Conservation (phyloP, 2,329 filamentous ascomycete species). For the Diaporthe australafricana region DNA sequence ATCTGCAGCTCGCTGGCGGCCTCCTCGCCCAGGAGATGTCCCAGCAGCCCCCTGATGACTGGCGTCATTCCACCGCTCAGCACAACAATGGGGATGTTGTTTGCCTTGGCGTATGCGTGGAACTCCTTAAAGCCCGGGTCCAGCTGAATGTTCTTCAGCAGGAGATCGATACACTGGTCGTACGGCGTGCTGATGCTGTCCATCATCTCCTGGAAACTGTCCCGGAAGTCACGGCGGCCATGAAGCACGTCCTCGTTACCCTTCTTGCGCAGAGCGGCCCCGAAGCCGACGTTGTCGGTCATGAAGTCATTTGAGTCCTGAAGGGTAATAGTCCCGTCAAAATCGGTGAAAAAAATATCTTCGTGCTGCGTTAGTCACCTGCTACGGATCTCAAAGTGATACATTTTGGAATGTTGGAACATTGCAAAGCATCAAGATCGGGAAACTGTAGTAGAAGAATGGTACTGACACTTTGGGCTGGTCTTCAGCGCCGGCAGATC, state of each 20-base stretch:
- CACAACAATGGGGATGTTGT: slow-evolving; percentile 93
- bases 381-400: too few relatives aligned
- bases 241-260: slow-evolving; percentile 83
- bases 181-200: slow-evolving; percentile 86
- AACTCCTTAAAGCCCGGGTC: slow-evolving; percentile 92
- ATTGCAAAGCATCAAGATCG: too few relatives aligned
- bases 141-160: slow-evolving; percentile 85
- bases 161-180: slow-evolving; percentile 81
- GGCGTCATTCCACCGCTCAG: slow-evolving; percentile 94
- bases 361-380: too few relatives aligned
- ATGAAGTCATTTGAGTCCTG: slow-evolving; percentile 75
- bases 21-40: slow-evolving; percentile 81
- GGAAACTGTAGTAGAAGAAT: too few relatives aligned
- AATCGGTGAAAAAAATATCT: slow-evolving; percentile 99
- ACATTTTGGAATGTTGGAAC: too few relatives aligned
- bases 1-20: slow-evolving; percentile 85
- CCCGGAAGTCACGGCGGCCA: slow-evolving; percentile 79
- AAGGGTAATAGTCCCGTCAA: slow-evolving; percentile 93
- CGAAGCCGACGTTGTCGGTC: slow-evolving; percentile 94
- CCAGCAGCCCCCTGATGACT: slow-evolving; percentile 85
- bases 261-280: slow-evolving; percentile 74
- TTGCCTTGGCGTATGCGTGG: slow-evolving; percentile 81
- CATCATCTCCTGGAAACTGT: slow-evolving; percentile 92
- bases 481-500: slow-evolving; percentile 70
- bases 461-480: slow-evolving; percentile 85